A percentile compares a stretch with the other conserved stretches of the same genome.
These are phyloP conservation scores for Acacia acuminata DNA, from an alignment of 306 rosid species.

Conservation along the genomic window DNA sequence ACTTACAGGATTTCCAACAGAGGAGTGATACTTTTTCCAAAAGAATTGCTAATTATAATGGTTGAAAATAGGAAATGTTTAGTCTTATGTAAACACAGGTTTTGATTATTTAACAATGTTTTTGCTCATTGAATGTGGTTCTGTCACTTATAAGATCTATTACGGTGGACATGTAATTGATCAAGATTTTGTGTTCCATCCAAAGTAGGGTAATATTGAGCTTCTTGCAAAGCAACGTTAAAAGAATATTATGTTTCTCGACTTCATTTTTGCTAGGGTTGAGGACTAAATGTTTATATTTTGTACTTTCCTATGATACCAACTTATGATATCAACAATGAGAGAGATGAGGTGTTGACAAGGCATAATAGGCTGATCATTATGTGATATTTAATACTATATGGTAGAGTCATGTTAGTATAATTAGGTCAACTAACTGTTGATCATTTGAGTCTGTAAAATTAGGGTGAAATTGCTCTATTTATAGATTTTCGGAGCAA, in stretches of 20 bases:
- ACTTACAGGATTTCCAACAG: not conserved
- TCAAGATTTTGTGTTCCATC: not conserved
- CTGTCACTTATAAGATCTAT: not conserved
- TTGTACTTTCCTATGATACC: not conserved
- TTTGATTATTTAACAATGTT: not conserved
- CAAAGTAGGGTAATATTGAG: not conserved
- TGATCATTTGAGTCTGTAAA: too few species aligned
- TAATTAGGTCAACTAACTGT: too few species aligned
- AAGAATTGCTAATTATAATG: not conserved
- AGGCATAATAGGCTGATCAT: too few species aligned
- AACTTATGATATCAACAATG: not conserved
- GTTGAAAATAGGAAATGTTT: slow-evolving; percentile 17
- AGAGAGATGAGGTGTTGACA: too few species aligned
- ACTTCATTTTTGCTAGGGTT: not conserved
- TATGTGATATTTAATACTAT: too few species aligned
- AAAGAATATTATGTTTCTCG: not conserved
- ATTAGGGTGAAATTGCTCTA: too few species aligned
- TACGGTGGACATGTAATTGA: not conserved
- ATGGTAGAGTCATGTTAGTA: too few species aligned
- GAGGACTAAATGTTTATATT: not conserved
- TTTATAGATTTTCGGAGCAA: too few species aligned
- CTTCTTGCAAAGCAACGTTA: not conserved
- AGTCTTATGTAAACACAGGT: slow-evolving; percentile 3
- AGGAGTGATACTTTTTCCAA: not conserved
- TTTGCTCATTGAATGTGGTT: not conserved